Percentiles rank a stretch among this genome's conserved stretches.
Evolutionary conservation across 202 grass and related monocot genomes (phyloP).

Genomic region (Musa balbisiana): DNA sequence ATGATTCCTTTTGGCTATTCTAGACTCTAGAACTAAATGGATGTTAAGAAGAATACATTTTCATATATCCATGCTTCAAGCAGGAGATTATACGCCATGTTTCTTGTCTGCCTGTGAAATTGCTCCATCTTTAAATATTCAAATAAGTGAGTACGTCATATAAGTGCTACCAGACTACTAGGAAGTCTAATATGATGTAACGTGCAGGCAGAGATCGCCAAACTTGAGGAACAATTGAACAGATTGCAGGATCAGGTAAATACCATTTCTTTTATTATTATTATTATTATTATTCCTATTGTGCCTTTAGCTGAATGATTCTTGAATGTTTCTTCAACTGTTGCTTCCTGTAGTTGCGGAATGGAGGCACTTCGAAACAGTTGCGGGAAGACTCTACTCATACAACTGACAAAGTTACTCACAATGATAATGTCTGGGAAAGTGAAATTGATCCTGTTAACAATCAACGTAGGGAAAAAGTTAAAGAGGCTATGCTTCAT

Average conservation of each 20-base stretch:
- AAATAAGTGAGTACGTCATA: neutral
- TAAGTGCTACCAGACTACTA: slow-evolving; percentile 13
- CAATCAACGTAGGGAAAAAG: slow-evolving; percentile 79
- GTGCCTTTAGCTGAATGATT: neutral
- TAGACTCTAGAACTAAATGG: neutral
- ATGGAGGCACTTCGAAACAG: slow-evolving; percentile 35
- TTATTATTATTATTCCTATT: neutral
- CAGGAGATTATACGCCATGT: neutral
- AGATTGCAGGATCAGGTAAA: slow-evolving; percentile 84
- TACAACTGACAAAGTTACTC: slow-evolving; percentile 25
- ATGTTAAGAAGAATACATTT: neutral
- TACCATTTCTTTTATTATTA: slow-evolving; percentile 5
- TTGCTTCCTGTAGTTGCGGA: slow-evolving; percentile 60
- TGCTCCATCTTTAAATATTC: neutral
- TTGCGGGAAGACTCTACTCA: slow-evolving; percentile 21
- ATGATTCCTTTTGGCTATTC: neutral
- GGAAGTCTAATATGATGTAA: slow-evolving; percentile 13
- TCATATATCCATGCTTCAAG: neutral
- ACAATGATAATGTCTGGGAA: slow-evolving; percentile 26
- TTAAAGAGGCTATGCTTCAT: slow-evolving; percentile 91
- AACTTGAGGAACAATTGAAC: slow-evolving; percentile 52
- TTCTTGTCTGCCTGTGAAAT: neutral
- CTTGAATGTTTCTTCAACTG: neutral
- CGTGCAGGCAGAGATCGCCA: slow-evolving; percentile 64
- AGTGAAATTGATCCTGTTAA: slow-evolving; percentile 63